A percentile compares a stretch with the other conserved stretches of the same genome.
phyloP scores from a whole-genome alignment of 2,329 filamentous ascomycete species.

The Coniochaeta sp. region DNA sequence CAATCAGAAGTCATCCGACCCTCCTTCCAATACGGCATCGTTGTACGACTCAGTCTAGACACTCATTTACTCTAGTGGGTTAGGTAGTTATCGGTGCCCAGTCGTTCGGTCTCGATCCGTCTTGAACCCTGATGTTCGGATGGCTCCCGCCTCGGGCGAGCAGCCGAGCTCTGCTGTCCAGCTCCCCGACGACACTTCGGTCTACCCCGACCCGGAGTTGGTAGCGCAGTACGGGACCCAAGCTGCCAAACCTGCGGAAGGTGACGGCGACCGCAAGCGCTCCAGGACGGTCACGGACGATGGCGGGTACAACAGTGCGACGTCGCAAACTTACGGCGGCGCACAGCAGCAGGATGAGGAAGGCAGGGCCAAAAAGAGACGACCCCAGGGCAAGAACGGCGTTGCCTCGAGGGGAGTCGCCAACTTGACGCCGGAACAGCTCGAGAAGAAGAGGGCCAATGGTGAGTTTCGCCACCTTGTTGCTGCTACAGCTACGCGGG shows the following conservation, averaged over 20 bases:
- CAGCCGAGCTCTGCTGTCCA: background rate
- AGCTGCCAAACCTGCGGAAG: background rate
- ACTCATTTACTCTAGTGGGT: background rate
- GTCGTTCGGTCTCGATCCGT: background rate
- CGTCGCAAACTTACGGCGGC: background rate
- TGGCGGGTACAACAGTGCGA: conserved; percentile 1
- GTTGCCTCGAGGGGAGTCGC: conserved; percentile 44
- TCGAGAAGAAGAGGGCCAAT: conserved; percentile 59
- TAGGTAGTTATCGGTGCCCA: background rate
- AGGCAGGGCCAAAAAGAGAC: conserved; percentile 31
- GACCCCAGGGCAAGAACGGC: conserved; percentile 31
- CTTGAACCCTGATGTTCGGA: background rate
- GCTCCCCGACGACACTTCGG: no score
- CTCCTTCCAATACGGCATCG: no score
- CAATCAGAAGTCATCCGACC: background rate
- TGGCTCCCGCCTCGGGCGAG: conserved; percentile 1
- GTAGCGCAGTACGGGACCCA: background rate
- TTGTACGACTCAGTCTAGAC: no score
- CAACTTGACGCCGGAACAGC: conserved; percentile 66
- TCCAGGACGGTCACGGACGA: background rate
- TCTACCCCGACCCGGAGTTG: no score
- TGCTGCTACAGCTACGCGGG: conserved; percentile 7
- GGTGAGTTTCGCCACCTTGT: conserved; percentile 30
- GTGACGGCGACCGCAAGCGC: background rate
- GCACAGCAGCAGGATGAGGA: background rate